Percentiles rank a stretch among this genome's conserved stretches.
Evolutionary conservation across 129 eudicot genomes (phyloP).

Genomic region (Smallanthus sonchifolius): DNA sequence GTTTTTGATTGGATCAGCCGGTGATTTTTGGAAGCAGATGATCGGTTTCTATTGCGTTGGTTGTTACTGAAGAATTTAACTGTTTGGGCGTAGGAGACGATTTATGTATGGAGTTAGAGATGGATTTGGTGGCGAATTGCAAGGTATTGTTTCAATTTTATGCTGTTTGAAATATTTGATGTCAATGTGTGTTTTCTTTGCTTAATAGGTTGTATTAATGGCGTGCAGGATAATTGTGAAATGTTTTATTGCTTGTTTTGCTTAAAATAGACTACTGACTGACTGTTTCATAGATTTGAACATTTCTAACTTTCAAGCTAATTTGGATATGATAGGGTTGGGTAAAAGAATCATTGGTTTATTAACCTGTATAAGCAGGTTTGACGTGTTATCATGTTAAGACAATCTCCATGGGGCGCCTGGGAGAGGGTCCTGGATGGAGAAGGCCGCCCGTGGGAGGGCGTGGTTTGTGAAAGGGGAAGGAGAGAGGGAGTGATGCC

Average conservation of each 20-base stretch:
- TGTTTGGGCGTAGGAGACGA: not conserved
- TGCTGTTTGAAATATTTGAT: not conserved
- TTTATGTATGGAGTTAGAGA: constrained; percentile 33
- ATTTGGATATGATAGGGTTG: not conserved
- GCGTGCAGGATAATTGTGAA: not conserved
- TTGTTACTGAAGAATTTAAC: constrained; percentile 25
- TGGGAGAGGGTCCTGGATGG: too few relatives aligned
- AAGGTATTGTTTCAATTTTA: constrained; percentile 48
- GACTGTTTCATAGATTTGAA: not conserved
- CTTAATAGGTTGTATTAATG: not conserved
- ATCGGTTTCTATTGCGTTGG: constrained; percentile 13
- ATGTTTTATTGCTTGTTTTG: not conserved
- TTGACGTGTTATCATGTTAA: not conserved
- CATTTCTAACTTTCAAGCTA: not conserved
- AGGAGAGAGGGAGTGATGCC: too few relatives aligned
- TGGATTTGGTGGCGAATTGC: constrained; percentile 78
- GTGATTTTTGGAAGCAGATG: constrained; percentile 21
- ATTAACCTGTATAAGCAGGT: not conserved
- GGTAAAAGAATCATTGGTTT: not conserved
- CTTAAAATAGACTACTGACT: not conserved
- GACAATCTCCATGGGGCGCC: too few relatives aligned
- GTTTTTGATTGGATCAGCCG: constrained; percentile 22
- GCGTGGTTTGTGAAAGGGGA: too few relatives aligned
- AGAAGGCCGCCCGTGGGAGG: too few relatives aligned
- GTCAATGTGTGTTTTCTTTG: constrained; percentile 1